Evolutionary conservation across 73 alveolate species (phyloP).

Genomic region (Paramecium sonneborni): DNA sequence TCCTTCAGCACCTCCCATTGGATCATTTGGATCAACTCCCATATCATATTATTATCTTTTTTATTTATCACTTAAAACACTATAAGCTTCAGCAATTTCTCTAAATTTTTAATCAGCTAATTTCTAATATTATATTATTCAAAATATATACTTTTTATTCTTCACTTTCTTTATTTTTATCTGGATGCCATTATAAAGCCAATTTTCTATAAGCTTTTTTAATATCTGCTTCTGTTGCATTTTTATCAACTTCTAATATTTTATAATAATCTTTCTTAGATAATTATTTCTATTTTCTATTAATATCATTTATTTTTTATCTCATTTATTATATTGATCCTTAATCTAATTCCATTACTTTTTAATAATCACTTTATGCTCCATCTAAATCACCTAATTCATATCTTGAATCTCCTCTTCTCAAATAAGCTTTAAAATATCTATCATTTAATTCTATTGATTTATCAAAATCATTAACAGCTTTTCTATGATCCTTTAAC

Average conservation of each 20-base stretch:
- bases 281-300: conserved; percentile 79
- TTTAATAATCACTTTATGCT: conserved; percentile 90
- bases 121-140: conserved; percentile 62
- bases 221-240: conserved; percentile 89
- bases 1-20: conserved; percentile 83
- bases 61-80: conserved; percentile 92
- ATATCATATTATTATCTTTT: conserved; percentile 89
- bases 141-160: conserved; percentile 69
- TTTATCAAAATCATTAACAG: conserved; percentile 86
- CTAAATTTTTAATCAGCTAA: conserved; percentile 94
- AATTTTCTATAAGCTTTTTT: conserved; percentile 93
- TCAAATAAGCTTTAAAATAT: conserved; percentile 91
- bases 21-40: conserved; percentile 94
- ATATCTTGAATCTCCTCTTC: conserved; percentile 88
- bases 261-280: conserved; percentile 96
- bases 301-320: conserved; percentile 80
- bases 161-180: conserved; percentile 84
- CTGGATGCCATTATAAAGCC: conserved; percentile 98
- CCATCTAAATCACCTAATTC: conserved; percentile 87
- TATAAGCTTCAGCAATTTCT: conserved; percentile 98
- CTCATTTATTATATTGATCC: conserved; percentile 69
- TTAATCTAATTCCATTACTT: conserved; percentile 89
- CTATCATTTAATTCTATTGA: conserved; percentile 87
- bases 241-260: conserved; percentile 86
- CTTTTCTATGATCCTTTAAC: conserved; percentile 79